phyloP scores from a whole-genome alignment of 169 alveolate genomes.

The Eimeria tenella region DNA sequence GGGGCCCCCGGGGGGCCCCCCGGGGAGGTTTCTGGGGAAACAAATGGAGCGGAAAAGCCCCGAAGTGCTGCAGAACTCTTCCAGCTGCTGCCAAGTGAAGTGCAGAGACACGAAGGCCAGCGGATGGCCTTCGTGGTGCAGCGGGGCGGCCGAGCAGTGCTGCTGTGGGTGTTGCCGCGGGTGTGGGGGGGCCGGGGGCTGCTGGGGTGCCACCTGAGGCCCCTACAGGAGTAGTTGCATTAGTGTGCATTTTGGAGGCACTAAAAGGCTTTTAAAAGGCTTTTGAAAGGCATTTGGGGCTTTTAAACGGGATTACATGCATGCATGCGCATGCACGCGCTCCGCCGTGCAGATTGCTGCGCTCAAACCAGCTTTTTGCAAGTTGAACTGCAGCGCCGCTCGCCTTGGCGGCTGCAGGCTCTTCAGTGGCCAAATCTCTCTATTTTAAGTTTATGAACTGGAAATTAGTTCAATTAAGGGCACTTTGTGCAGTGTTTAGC shows the following conservation, averaged over 20 bases:
- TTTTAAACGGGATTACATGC: not conserved
- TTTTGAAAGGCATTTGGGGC: not conserved
- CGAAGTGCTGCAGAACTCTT: not conserved
- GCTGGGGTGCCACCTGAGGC: constrained; percentile 41
- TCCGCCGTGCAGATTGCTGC: not conserved
- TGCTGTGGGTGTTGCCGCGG: constrained; percentile 38
- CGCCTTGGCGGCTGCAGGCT: too few species aligned
- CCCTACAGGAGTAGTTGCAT: not conserved
- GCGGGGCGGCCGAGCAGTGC: constrained; percentile 1
- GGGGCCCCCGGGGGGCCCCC: not conserved
- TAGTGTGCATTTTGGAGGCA: not conserved
- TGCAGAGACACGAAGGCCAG: not conserved
- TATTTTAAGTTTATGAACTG: too few species aligned
- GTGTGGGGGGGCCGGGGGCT: constrained; percentile 40
- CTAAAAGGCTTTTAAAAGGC: not conserved
- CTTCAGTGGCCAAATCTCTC: too few species aligned
- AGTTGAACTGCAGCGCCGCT: not conserved
- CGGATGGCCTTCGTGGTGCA: constrained; percentile 39
- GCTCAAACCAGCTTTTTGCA: not conserved
- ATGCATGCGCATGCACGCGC: not conserved
- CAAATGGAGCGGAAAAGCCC: not conserved
- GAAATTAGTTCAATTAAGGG: too few species aligned
- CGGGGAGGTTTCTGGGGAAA: not conserved
- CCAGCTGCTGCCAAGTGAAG: constrained; percentile 22
- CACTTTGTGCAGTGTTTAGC: too few species aligned